Evolutionary conservation across 768 basidiomycete species (phyloP).

Genomic region (Boletus huronensis): DNA sequence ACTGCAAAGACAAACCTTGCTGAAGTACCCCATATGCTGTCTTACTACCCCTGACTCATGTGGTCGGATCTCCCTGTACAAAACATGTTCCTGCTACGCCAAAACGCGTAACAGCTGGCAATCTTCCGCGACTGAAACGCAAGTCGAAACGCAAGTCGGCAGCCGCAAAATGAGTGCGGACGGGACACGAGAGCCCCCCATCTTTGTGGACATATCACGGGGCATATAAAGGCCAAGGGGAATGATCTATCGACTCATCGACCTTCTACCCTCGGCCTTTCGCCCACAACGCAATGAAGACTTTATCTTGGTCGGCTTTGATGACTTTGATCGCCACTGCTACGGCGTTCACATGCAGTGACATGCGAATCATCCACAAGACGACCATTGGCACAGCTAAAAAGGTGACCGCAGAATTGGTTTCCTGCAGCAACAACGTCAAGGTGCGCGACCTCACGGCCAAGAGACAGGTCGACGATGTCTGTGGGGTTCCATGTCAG

Average conservation of each 20-base stretch:
- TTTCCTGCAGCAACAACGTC: neutral
- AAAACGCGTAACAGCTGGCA: no score
- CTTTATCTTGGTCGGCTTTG: neutral
- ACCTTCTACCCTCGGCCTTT: neutral
- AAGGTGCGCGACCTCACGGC: neutral
- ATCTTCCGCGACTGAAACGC: no score
- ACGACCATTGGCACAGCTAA: neutral
- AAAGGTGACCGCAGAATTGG: neutral
- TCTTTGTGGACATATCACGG: neutral
- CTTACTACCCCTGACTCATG: no score
- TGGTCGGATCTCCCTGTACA: no score
- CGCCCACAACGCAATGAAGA: neutral
- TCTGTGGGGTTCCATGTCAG: neutral
- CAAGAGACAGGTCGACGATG: neutral
- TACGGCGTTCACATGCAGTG: neutral
- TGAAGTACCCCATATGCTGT: no score
- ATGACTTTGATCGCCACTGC: neutral
- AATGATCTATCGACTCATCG: neutral
- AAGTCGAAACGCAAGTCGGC: no score
- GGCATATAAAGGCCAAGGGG: neutral
- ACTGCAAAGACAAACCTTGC: no score
- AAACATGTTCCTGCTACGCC: no score
- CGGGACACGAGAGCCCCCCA: neutral
- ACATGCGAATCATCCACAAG: neutral
- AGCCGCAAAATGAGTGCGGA: neutral